phyloP scores from a whole-genome alignment of 1,284 basidiomycete species.

The Austroboletus niveus region DNA sequence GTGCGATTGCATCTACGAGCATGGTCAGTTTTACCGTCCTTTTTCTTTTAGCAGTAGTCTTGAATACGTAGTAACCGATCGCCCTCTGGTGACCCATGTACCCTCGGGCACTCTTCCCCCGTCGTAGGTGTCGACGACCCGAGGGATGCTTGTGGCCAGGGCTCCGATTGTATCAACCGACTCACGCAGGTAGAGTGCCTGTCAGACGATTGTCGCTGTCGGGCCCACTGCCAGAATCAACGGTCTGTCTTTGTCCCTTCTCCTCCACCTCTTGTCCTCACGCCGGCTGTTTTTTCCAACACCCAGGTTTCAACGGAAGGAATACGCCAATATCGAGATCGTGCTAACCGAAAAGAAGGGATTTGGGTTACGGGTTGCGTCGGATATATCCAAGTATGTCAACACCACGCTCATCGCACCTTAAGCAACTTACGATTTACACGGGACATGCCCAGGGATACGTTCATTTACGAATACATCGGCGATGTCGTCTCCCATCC shows the following conservation, averaged over 20 bases:
- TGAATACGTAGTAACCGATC: conserved; percentile 27
- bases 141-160: conserved; percentile 78
- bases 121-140: conserved; percentile 54
- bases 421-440: conserved; percentile 5
- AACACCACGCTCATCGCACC: not conserved
- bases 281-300: not conserved
- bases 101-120: conserved; percentile 17
- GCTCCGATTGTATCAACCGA: conserved; percentile 95
- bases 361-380: conserved; percentile 82
- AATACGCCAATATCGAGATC: conserved; percentile 89
- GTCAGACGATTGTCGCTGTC: conserved; percentile 83
- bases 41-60: conserved; percentile 21
- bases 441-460: conserved; percentile 55
- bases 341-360: conserved; percentile 96
- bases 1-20: conserved; percentile 86
- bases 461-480: conserved; percentile 97
- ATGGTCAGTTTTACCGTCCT: conserved; percentile 54
- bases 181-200: conserved; percentile 97
- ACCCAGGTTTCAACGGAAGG: conserved; percentile 77
- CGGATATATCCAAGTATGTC: conserved; percentile 71
- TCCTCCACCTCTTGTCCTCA: not conserved
- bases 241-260: conserved; percentile 52
- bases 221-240: conserved; percentile 86
- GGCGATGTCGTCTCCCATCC: conserved; percentile 92
- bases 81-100: conserved; percentile 16